These are phyloP conservation scores for Aureobasidium uvarum DNA, from an alignment of 2,329 filamentous ascomycete genomes.

Conservation along the genomic window DNA sequence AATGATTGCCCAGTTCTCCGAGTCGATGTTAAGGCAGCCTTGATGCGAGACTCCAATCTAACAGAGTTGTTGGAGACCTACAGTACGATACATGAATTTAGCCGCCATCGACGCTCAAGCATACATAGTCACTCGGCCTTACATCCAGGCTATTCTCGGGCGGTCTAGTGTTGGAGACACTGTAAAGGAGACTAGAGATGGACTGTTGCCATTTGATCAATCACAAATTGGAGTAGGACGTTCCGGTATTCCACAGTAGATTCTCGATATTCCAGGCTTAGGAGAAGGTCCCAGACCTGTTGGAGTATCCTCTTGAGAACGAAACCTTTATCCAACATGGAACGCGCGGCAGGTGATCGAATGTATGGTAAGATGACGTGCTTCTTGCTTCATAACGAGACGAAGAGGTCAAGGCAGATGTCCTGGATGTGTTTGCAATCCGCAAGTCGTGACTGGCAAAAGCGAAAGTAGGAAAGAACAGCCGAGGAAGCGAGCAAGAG, in stretches of 20 bases:
- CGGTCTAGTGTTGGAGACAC: not conserved
- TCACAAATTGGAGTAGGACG: not conserved
- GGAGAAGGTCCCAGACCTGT: not conserved
- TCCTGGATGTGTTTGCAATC: not conserved
- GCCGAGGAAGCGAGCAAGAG: not conserved
- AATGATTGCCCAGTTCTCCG: conserved; percentile 51
- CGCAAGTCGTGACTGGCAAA: not conserved
- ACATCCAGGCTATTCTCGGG: not conserved
- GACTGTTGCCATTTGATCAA: not conserved
- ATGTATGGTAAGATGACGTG: too few relatives aligned
- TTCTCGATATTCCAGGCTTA: not conserved
- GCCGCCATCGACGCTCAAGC: not conserved
- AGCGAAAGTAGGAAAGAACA: not conserved
- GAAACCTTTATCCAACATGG: not conserved
- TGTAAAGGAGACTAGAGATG: not conserved
- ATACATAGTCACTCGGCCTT: not conserved
- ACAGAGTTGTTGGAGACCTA: not conserved
- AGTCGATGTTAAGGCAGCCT: not conserved
- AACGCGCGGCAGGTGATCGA: not conserved
- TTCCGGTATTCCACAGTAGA: not conserved
- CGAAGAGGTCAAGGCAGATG: not conserved
- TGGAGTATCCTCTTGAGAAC: not conserved
- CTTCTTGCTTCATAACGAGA: not conserved
- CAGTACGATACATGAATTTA: not conserved
- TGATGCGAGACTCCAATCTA: not conserved